Base-by-base conservation (phyloP, 208 protist species). In the Crithidia expoeki region DNA sequence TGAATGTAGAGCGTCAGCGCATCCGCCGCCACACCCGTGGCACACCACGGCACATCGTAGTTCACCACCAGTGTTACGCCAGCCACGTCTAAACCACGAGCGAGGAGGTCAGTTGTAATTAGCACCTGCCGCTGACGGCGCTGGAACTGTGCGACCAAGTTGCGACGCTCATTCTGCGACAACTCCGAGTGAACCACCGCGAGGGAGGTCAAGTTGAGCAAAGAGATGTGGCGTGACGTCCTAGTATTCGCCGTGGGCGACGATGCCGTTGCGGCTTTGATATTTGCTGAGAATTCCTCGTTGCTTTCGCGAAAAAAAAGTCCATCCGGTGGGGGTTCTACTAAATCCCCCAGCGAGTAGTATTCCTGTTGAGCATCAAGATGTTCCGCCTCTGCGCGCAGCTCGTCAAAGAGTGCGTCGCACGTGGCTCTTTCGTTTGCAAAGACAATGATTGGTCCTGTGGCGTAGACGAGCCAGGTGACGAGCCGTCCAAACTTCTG, bases 61-160 rank as follows among this genome's bases (percentile, higher is more conserved):
- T 99, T 99, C 50, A 99, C 86, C 16, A 99, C 98, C 28, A 99
- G 86, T 6, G 88, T 94, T 10, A 99, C 92, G 28, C 97, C 93
- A 32, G 93, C 82, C n/a, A 99, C 96, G 80, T 99, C 97, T 19
- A 98, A 75, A 30, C 96, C 96, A 46, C 97, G 80, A 6, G 96
- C 91, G 17, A 95, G 88, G 11, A 99, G 50, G 79, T 99, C 98
- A 1, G 99, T 99, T 1, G 98, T 98, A 53, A 99, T 92, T 3
- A 99, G 86, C 25, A 99, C 98, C 32, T 94, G 84, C 2, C 86
- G 85, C 68, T 98, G 83, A 4, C 97, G 97, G 4, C 73, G 60
- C 50, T 97, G 81, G 81, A 99, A 99, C 36, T 92, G 83, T 16
- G 88, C 59, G 69, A 99, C 97, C 59, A 99, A 98, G 28, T 79